Evolutionary conservation across 441 rosid genomes (phyloP).

Genomic region (Theobroma grandiflorum): DNA sequence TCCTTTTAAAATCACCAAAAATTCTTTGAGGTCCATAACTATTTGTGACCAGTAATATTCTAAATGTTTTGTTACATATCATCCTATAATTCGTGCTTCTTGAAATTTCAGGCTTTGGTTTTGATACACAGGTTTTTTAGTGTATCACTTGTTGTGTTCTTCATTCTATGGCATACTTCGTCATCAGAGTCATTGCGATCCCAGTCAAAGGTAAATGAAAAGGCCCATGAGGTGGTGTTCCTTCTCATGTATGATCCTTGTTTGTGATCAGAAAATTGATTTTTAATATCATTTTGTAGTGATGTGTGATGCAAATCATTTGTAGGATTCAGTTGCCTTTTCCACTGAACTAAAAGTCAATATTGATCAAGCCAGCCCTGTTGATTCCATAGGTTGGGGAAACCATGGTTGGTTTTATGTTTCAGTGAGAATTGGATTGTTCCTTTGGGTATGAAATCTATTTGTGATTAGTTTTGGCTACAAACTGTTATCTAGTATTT

Average conservation of each 20-base stretch:
- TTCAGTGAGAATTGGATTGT: conserved; percentile 85
- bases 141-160: conserved; percentile 76
- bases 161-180: conserved; percentile 78
- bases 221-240: not conserved
- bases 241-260: conserved; percentile 7
- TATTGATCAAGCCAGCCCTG: conserved; percentile 41
- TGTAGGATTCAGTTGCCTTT: conserved; percentile 53
- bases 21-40: not conserved
- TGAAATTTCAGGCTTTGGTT: conserved; percentile 85
- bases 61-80: not conserved
- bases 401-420: conserved; percentile 73
- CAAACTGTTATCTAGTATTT: not conserved
- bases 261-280: not conserved
- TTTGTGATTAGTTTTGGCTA: conserved; percentile 23
- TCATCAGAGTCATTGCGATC: conserved; percentile 47
- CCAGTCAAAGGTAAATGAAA: conserved; percentile 55
- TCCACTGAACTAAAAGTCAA: conserved; percentile 42
- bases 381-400: conserved; percentile 51
- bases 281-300: not conserved
- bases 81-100: conserved; percentile 46
- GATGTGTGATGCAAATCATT: conserved; percentile 27
- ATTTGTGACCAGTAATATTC: conserved; percentile 1
- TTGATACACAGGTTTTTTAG: conserved; percentile 95
- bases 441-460: conserved; percentile 79
- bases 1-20: not conserved